Base-by-base conservation (phyloP, 148 eudicot genomes). In the Talinum fruticosum region DNA sequence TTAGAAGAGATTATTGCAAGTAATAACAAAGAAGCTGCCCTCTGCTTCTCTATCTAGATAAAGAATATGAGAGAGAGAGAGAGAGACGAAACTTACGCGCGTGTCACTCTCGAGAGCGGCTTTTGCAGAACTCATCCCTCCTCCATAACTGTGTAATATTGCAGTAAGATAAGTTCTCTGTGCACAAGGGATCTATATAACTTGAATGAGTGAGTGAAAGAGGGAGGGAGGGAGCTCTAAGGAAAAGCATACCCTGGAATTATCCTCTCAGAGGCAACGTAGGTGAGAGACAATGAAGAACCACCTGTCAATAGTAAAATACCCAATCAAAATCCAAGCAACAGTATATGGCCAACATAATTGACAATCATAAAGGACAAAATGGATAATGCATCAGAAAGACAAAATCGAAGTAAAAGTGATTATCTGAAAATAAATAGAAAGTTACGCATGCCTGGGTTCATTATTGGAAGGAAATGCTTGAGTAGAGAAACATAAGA, bases 41-140 rank as follows among this genome's bases (percentile, higher is more conserved):
- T 33, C 1, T 0, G 75, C 36, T 51, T 79, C 30, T 68, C 23
- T 53, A 32, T 24, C 12, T 1, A 66, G 37, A n/a, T 29, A 24
- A 33, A 0, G 0, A 12, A 65, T 19, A 49, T 32, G 24, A 5
- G 7, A 30, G 5, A 8, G 24, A 81, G 21, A 34, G 24, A 66
- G 33, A 12, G 32, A 12, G 34, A 78, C n/a, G n/a, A 75, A 26
- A 77, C 85, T 84, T 73, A 92, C 98, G 87, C 75, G 87, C 47
- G 97, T 94, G 79, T 94, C 98, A 84, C 98, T 92, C 88, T 94
- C 98, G 65, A 94, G 83, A n/a, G 96, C 98, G 66, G 98, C 96
- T 83, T 94, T 94, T 24, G 98, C 98, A 67, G 98, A 94, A 82
- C 98, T 94, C 98, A 94, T 94, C 66, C 98, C 98, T 74, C 98